A percentile compares a stretch with the other conserved stretches of the same genome.
These are phyloP conservation scores for Kodamaea leandrae DNA, from an alignment of 805 yeast species.

Conservation along the genomic window DNA sequence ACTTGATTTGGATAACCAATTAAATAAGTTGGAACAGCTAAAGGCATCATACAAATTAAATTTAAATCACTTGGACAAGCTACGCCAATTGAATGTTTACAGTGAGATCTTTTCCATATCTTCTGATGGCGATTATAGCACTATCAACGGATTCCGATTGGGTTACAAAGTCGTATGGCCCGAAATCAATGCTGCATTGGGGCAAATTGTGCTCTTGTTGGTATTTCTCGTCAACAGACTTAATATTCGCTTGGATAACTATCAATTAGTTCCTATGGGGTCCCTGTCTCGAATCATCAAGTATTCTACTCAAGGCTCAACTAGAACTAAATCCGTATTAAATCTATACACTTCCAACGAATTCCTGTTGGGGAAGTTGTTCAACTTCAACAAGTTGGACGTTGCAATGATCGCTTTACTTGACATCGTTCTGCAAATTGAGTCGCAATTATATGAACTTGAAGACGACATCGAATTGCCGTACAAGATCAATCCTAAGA, in stretches of 20 bases:
- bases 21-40: conserved; percentile 58
- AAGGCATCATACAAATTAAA: conserved; percentile 62
- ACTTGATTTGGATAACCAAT: conserved; percentile 48
- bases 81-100: conserved; percentile 77
- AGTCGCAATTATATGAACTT: conserved; percentile 36
- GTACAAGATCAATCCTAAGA: conserved; percentile 53
- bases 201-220: conserved; percentile 72
- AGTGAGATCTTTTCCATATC: conserved; percentile 81
- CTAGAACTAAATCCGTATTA: conserved; percentile 36
- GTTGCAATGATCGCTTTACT: conserved; percentile 76
- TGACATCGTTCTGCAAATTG: conserved; percentile 56
- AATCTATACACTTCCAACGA: conserved; percentile 70
- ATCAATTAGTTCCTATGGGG: conserved; percentile 76
- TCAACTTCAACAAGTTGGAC: conserved; percentile 76
- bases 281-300: conserved; percentile 76
- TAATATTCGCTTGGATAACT: conserved; percentile 53
- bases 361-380: conserved; percentile 64
- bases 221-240: conserved; percentile 61
- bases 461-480: conserved; percentile 68
- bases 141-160: conserved; percentile 81
- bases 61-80: conserved; percentile 61
- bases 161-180: conserved; percentile 83
- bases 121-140: conserved; percentile 72
- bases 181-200: conserved; percentile 88
- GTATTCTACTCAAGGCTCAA: conserved; percentile 22